Conservation (phyloP, 495 filamentous ascomycete species). For the Penicillium angulare region DNA sequence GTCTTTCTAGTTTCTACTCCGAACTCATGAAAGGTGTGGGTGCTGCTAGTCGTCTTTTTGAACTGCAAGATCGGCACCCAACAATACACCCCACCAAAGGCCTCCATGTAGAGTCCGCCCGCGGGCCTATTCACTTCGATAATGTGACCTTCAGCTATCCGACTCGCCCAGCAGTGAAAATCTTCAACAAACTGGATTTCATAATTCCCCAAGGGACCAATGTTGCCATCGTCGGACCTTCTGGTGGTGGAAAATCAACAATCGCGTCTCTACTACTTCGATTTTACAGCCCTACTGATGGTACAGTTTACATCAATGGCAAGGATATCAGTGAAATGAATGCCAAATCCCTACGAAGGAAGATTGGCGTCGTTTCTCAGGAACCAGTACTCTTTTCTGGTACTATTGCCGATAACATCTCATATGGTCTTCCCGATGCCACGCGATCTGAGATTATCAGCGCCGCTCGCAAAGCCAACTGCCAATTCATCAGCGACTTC, state of each 20-base stretch:
- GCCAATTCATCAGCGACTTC: constrained; percentile 93
- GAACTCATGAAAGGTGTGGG: constrained; percentile 99
- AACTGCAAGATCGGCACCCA: constrained; percentile 89
- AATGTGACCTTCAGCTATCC: constrained; percentile 87
- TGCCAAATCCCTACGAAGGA: constrained; percentile 87
- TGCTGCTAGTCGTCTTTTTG: constrained; percentile 90
- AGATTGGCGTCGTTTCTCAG: constrained; percentile 92
- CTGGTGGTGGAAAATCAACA: constrained; percentile 92
- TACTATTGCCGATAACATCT: constrained; percentile 93
- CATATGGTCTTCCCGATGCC: constrained; percentile 84
- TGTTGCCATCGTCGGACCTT: constrained; percentile 94
- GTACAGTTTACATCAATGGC: constrained; percentile 80
- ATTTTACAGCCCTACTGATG: constrained; percentile 81
- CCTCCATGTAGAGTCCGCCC: constrained; percentile 70
- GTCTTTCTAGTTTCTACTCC: constrained; percentile 92
- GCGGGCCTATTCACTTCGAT: constrained; percentile 82
- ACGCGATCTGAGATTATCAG: constrained; percentile 76
- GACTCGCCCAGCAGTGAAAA: constrained; percentile 81
- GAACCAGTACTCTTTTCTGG: constrained; percentile 96
- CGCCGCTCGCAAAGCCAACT: constrained; percentile 93
- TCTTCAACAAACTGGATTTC: constrained; percentile 88
- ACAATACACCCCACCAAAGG: constrained; percentile 83
- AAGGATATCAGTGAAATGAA: constrained; percentile 85
- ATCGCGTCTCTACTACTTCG: constrained; percentile 84
- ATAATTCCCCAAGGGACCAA: constrained; percentile 89